These are phyloP conservation scores for Pichia eremophila DNA, from an alignment of 805 yeast genomes.

Conservation along the genomic window DNA sequence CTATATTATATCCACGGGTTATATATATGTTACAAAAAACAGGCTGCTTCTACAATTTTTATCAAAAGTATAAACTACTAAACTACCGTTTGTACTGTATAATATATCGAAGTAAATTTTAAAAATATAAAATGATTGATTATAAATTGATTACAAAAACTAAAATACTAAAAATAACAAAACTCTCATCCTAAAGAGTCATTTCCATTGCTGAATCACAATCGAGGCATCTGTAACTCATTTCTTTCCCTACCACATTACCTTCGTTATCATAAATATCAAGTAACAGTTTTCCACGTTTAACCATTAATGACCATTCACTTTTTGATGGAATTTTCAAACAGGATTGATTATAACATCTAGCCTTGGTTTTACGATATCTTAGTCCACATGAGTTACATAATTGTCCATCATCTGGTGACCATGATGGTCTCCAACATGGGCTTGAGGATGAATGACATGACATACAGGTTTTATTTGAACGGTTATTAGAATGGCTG, in stretches of 20 bases:
- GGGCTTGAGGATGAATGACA: slow-evolving; percentile 90
- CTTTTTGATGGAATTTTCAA: slow-evolving; percentile 92
- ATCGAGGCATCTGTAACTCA: slow-evolving; percentile 43
- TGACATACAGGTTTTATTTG: slow-evolving; percentile 65
- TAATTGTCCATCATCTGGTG: slow-evolving; percentile 80
- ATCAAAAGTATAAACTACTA: no score
- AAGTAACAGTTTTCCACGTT: slow-evolving; percentile 43
- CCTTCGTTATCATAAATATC: slow-evolving; percentile 6
- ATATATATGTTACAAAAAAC: no score
- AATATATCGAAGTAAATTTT: no score
- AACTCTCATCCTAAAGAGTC: no score
- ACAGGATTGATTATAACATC: slow-evolving; percentile 71
- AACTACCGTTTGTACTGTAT: no score
- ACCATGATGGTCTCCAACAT: slow-evolving; percentile 99
- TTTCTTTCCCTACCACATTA: slow-evolving; percentile 7
- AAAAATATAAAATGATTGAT: not conserved
- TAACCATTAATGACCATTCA: slow-evolving; percentile 84
- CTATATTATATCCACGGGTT: no score
- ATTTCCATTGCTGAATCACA: slow-evolving; percentile 51
- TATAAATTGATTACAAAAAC: not conserved
- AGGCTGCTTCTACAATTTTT: no score
- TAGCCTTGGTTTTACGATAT: slow-evolving; percentile 86
- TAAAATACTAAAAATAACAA: not conserved
- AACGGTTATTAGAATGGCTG: not conserved
- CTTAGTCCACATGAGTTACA: slow-evolving; percentile 95